Base-by-base conservation (phyloP, 208 protist genomes). In the Wallacemonas sp. region DNA sequence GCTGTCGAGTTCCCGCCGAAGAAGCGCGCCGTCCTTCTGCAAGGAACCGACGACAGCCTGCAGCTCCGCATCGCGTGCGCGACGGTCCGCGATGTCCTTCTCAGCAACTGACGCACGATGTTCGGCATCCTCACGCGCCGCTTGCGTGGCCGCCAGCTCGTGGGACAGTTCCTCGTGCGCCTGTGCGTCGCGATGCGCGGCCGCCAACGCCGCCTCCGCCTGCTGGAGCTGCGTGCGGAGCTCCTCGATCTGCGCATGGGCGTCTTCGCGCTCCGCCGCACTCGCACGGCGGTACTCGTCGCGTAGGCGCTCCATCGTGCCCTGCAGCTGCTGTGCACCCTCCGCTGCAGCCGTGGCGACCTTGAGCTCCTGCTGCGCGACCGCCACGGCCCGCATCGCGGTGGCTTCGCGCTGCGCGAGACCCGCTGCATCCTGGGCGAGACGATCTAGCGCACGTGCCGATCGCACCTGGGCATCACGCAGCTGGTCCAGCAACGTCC, bases 401-500 rank as follows among this genome's bases (percentile, higher is more conserved):
- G 46, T 41, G 2, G 26, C 11, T 12, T 66, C 46, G 1, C 29
- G 6, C n/a, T 68, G 61, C 5, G 60, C 65, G 12, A 62, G 70
- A 26, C 73, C 32, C 24, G 29, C 41, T 5, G 49, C 56, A 2
- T 49, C 17, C 19, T 66, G 56, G 1, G 57, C 63, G 14, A 82
- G 70, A 12, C 62, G 30, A 17, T 79, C 68, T 8, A 80, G 65
- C 43, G 71, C 52, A 11, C 66, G 43, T 5, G 61, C 44, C 2
- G 65, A 46, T 2, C n/a, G 44, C 34, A 60, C 32, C 33, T 80
- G 80, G 1, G 61, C 76, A 4, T 70, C 65, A 1, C 65, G 69
- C 16, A 86, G 70, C 48, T 77, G 60, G 38, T 69, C 61, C 19
- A 44, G 27, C 16, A 86, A 65, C 2, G 24, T 55, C 36, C 71